A percentile compares a stretch with the other conserved stretches of the same genome.
Conservation (phyloP, 768 basidiomycete genomes). For the Coprinopsis marcescibilis region DNA sequence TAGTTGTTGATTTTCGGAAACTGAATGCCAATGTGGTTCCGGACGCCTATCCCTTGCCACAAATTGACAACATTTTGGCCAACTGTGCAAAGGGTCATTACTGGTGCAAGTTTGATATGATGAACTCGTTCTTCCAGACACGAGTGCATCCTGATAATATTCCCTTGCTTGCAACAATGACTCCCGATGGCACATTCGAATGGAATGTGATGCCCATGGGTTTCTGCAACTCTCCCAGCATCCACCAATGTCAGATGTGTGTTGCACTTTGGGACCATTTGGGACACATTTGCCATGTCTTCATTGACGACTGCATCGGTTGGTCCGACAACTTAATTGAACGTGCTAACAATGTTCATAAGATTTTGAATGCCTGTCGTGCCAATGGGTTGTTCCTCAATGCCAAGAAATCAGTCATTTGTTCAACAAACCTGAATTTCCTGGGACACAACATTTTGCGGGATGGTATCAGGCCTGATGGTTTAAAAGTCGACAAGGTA, state of each 20-base stretch:
- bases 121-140: conserved; percentile 22
- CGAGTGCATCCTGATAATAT: conserved; percentile 18
- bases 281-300: conserved; percentile 20
- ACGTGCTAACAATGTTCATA: conserved; percentile 6
- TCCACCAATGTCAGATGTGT: conserved; percentile 23
- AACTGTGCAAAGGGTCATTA: conserved; percentile 29
- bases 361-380: conserved; percentile 12
- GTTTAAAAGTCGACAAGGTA: conserved; percentile 18
- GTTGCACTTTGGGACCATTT: conserved; percentile 20
- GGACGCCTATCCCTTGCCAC: conserved; percentile 24
- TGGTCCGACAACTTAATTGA: conserved; percentile 18
- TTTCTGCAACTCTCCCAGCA: conserved; percentile 19
- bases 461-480: conserved; percentile 21
- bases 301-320: conserved; percentile 21
- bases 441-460: conserved; percentile 30
- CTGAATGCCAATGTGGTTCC: conserved; percentile 26
- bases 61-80: conserved; percentile 25
- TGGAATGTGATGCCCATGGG: conserved; percentile 37
- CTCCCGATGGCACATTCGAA: conserved; percentile 33
- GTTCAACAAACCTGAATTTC: conserved; percentile 21
- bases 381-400: conserved; percentile 10
- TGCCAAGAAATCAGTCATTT: conserved; percentile 14
- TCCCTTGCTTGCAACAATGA: conserved; percentile 29
- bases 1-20: conserved; percentile 29
- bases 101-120: conserved; percentile 23